Evolutionary conservation across 306 rosid species (phyloP).

Genomic region (Begonia masoniana): DNA sequence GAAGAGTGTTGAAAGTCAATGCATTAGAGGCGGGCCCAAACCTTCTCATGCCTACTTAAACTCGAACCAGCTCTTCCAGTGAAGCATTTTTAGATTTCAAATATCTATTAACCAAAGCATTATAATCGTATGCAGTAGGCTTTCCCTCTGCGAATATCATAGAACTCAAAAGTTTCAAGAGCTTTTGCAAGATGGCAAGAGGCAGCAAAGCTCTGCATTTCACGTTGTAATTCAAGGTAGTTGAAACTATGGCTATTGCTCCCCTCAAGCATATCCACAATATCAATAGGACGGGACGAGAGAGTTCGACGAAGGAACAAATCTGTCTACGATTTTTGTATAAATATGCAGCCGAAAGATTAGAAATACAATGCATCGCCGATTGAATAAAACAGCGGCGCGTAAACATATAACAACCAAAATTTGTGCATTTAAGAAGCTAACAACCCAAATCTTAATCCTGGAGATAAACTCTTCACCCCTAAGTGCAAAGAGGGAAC

Average conservation of each 20-base stretch:
- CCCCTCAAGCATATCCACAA: constrained; percentile 9
- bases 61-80: constrained; percentile 12
- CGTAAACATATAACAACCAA: too few species aligned
- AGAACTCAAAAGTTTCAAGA: constrained; percentile 15
- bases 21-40: constrained; percentile 28
- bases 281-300: too few species aligned
- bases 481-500: too few species aligned
- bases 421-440: too few species aligned
- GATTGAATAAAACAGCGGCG: background rate
- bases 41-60: constrained; percentile 26
- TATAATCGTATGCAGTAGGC: constrained; percentile 28
- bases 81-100: constrained; percentile 18
- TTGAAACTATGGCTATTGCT: background rate
- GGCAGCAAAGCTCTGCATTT: constrained; percentile 23
- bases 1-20: constrained; percentile 25
- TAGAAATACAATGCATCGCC: constrained; percentile 13
- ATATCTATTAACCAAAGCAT: constrained; percentile 23
- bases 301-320: constrained; percentile 8
- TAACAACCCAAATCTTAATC: too few species aligned
- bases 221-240: constrained; percentile 15
- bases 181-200: constrained; percentile 21
- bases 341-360: background rate
- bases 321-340: constrained; percentile 9
- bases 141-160: constrained; percentile 22
- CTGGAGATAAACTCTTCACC: too few species aligned